Base-by-base conservation (phyloP, 2,329 filamentous ascomycete species). In the Aspergillus terreus region DNA sequence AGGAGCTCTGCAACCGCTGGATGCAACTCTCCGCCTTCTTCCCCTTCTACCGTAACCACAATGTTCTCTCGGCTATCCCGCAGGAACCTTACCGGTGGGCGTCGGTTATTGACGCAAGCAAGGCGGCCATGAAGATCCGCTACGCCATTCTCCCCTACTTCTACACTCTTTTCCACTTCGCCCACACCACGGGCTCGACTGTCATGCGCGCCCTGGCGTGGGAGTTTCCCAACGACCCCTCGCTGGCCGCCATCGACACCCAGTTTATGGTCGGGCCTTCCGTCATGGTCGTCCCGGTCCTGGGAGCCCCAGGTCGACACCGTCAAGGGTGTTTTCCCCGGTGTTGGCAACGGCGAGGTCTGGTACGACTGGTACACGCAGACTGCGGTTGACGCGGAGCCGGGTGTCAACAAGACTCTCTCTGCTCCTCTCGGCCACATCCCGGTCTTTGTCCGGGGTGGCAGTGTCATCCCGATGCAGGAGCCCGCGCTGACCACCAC, bases 311-410 rank as follows among this genome's bases (percentile, higher is more conserved):
- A 84, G 56, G 83, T 81, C 6, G 80, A 81, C 15, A 80, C 76
- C 2, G 86, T 89, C 7, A 73, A 81, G 23, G 87, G 84, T 25
- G 80, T 89, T 3, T 90, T 91, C 67, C 87, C 87, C 0, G 86
- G 86, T 6, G 68, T 83, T 2, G 77, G 77, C 2, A 69, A 78
- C 1, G 83, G 76, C 2, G 80, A 82, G 38, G 67, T 83, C 2
- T 92, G 87, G 84, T 92, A 90, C 62, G 87, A 92, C 66, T 92
- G 87, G 86, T 90, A 90, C 68, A 86, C 80, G 15, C 81, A 83
- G 47, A 77, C 76, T 0, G 76, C 75, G 0, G 74, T 89, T 3
- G 62, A 73, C n/a, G 79, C 76, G 0, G 54, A 72, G 25, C 70
- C 79, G 2, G 80, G 80, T 11, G 73, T 78, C 51, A 86, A 86